phyloP scores from a whole-genome alignment of 345 rosid species.

The Eucalyptus fibrosa region DNA sequence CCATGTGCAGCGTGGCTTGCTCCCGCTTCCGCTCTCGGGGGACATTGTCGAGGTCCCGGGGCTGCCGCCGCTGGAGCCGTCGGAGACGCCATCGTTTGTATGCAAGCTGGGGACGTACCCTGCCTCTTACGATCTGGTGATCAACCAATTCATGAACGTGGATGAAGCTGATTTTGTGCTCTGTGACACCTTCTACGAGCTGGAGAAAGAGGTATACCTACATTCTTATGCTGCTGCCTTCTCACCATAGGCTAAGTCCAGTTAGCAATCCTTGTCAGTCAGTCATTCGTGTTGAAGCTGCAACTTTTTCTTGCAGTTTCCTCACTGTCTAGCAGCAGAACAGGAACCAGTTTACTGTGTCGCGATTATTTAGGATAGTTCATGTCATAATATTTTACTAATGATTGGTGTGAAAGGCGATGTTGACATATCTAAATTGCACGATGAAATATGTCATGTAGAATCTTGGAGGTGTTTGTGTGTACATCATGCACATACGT shows the following conservation, averaged over 20 bases:
- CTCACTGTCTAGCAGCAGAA: background rate
- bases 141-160: conserved; percentile 8
- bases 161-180: conserved; percentile 18
- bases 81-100: conserved; percentile 14
- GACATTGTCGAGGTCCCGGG: conserved; percentile 1
- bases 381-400: background rate
- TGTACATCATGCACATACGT: background rate
- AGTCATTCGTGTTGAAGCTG: background rate
- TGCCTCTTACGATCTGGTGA: background rate
- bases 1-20: too few species aligned
- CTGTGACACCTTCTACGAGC: conserved; percentile 2
- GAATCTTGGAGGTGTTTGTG: background rate
- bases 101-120: conserved; percentile 4
- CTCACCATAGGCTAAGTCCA: background rate
- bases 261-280: background rate
- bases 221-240: background rate
- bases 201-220: conserved; percentile 12
- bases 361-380: background rate
- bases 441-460: background rate
- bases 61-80: conserved; percentile 9
- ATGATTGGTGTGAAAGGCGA: background rate
- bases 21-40: conserved; percentile 2
- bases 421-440: background rate
- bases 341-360: background rate
- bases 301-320: background rate